A percentile compares a stretch with the other conserved stretches of the same genome.
These are phyloP conservation scores for Populus deltoides DNA, from an alignment of 345 rosid species.

Conservation along the genomic window DNA sequence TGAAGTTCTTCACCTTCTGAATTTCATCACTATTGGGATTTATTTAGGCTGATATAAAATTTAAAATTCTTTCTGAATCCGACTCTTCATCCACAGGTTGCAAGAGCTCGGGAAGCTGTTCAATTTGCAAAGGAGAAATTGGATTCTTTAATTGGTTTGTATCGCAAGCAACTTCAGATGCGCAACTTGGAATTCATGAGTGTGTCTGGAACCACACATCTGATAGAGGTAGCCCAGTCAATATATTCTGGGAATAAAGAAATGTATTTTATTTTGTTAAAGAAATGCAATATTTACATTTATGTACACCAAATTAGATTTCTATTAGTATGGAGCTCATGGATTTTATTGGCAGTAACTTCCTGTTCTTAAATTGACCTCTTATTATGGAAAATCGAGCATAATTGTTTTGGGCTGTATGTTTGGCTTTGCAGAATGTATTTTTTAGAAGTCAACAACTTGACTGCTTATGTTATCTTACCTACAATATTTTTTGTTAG, in stretches of 20 bases:
- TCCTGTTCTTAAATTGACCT: background rate
- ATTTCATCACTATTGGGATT: constrained; percentile 2
- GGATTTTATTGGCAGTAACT: background rate
- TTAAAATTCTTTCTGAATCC: background rate
- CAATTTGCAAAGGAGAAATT: constrained; percentile 54
- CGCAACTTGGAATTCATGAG: constrained; percentile 50
- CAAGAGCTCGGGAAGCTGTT: constrained; percentile 61
- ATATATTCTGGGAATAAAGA: constrained; percentile 2
- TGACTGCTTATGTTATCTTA: background rate
- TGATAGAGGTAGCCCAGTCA: constrained; percentile 52
- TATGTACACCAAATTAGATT: background rate
- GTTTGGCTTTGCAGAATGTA: background rate
- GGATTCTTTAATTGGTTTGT: constrained; percentile 48
- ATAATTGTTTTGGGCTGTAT: background rate
- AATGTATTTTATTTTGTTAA: background rate
- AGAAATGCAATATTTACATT: background rate
- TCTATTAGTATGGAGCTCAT: background rate
- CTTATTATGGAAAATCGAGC: background rate
- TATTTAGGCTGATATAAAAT: background rate
- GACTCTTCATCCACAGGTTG: constrained; percentile 47
- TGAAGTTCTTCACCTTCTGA: background rate
- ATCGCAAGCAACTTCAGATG: constrained; percentile 47
- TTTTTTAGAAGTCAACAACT: background rate
- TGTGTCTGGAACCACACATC: constrained; percentile 64
- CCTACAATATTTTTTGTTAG: background rate